Evolutionary conservation across 768 basidiomycete genomes (phyloP).

Genomic region (Rhodotorula kratochvilovae): DNA sequence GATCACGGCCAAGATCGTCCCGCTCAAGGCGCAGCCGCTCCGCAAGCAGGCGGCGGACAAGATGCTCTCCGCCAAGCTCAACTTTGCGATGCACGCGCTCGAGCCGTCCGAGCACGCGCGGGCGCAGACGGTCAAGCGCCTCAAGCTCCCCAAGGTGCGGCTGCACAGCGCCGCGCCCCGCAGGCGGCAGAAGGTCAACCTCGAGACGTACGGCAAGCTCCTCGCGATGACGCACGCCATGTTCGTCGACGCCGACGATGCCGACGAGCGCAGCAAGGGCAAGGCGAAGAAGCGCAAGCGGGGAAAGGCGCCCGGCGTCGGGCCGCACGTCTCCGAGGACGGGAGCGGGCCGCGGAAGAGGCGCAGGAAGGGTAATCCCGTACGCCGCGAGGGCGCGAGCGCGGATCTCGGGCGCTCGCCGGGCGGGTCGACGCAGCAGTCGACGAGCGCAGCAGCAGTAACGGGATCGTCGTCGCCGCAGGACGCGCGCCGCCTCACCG

Average conservation of each 20-base stretch:
- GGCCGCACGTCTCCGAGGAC: neutral
- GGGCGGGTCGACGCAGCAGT: no score
- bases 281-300: constrained; percentile 3
- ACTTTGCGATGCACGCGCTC: neutral
- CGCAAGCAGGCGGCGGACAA: constrained; percentile 16
- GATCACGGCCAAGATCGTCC: neutral
- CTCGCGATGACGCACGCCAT: neutral
- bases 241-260: neutral
- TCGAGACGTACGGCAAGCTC: constrained; percentile 5
- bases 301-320: neutral
- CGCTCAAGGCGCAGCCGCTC: constrained; percentile 26
- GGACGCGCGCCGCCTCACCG: neutral
- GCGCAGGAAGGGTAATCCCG: neutral
- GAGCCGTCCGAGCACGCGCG: neutral
- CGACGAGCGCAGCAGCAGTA: no score
- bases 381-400: neutral
- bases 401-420: neutral
- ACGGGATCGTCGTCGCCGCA: neutral
- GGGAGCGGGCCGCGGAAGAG: neutral
- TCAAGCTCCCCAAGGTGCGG: neutral
- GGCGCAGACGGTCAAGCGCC: neutral
- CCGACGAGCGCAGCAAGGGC: neutral
- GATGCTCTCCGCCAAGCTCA: neutral
- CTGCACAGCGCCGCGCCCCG: constrained; percentile 1
- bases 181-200: constrained; percentile 25